Evolutionary conservation across 2,329 filamentous ascomycete species (phyloP).

Genomic region (Didymellaceae sp.): DNA sequence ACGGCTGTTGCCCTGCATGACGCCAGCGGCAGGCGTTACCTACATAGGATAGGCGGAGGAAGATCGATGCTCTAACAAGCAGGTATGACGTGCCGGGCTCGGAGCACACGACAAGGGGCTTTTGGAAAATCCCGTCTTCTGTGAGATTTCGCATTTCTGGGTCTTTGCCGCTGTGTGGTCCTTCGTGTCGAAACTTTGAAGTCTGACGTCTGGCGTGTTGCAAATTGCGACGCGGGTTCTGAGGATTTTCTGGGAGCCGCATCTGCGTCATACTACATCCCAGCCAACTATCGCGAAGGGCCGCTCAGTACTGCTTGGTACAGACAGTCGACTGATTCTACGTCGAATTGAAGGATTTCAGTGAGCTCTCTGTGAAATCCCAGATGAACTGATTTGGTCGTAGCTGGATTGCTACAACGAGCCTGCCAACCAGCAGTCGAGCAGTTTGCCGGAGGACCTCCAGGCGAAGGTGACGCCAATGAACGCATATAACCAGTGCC

Average conservation of each 20-base stretch:
- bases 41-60: not conserved
- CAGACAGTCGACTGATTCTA: no score
- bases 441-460: not conserved
- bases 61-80: slow-evolving; percentile 15
- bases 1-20: slow-evolving; percentile 31
- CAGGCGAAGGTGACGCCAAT: slow-evolving; percentile 11
- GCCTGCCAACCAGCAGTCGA: slow-evolving; percentile 3
- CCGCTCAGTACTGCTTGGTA: no score
- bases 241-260: not conserved
- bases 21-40: slow-evolving; percentile 8
- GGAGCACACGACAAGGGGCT: slow-evolving; percentile 17
- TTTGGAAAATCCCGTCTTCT: slow-evolving; percentile 7
- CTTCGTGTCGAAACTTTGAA: slow-evolving; percentile 1
- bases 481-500: slow-evolving; percentile 13
- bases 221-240: not conserved
- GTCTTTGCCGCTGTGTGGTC: slow-evolving; percentile 9
- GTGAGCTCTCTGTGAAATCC: no score
- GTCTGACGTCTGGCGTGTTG: slow-evolving; percentile 13
- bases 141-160: slow-evolving; percentile 23
- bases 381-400: no score
- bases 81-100: slow-evolving; percentile 23
- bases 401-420: not conserved
- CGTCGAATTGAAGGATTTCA: no score
- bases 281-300: not conserved
- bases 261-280: slow-evolving; percentile 4